Evolutionary conservation across 129 eudicot genomes (phyloP).

Genomic region (Cynara cardunculus): DNA sequence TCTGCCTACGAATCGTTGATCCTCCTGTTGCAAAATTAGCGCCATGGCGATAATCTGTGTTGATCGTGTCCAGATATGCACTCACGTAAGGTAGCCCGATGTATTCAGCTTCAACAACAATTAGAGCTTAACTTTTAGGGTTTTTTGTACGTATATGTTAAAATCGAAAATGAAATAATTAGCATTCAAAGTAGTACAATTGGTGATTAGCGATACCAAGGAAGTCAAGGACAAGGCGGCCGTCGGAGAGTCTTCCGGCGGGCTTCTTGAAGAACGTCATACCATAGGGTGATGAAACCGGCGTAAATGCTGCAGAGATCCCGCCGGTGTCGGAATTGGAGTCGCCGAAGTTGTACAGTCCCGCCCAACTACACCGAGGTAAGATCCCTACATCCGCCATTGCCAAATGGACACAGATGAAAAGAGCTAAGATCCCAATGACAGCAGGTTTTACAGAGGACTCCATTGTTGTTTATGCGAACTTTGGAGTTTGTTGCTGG

Average conservation of each 20-base stretch:
- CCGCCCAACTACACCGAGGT: constrained; percentile 43
- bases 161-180: neutral
- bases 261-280: constrained; percentile 51
- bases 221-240: constrained; percentile 72
- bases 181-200: no score
- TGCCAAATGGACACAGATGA: neutral
- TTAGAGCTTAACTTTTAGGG: neutral
- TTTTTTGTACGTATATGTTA: neutral
- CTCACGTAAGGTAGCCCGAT: constrained; percentile 61
- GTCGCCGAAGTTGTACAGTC: constrained; percentile 77
- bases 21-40: constrained; percentile 94
- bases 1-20: constrained; percentile 54
- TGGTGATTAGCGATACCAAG: constrained; percentile 33
- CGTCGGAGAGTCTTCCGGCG: constrained; percentile 57
- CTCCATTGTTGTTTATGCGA: constrained; percentile 23
- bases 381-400: constrained; percentile 4
- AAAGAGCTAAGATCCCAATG: neutral
- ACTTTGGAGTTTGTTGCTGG: neutral
- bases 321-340: constrained; percentile 93
- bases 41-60: constrained; percentile 61
- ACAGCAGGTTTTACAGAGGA: neutral
- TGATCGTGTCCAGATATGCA: constrained; percentile 70
- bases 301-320: constrained; percentile 60
- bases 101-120: constrained; percentile 45
- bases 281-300: constrained; percentile 44